These are phyloP conservation scores for Fusarium virguliforme DNA, from an alignment of 2,329 filamentous ascomycete species.

Conservation along the genomic window DNA sequence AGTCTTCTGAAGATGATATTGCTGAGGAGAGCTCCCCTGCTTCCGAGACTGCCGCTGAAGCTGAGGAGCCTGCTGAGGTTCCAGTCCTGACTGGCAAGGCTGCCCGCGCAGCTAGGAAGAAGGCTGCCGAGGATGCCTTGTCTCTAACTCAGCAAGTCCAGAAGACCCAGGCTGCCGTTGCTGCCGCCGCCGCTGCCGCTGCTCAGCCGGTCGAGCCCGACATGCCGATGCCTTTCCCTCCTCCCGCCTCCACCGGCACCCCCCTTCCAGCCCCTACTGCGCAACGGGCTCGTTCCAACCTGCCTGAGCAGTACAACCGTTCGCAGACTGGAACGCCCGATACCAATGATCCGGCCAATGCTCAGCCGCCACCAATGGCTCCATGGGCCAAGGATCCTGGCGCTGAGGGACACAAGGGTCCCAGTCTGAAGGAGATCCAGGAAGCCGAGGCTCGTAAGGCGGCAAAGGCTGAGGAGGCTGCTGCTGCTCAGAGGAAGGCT, in stretches of 20 bases:
- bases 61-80: constrained; percentile 33
- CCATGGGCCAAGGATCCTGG: constrained; percentile 95
- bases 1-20: constrained; percentile 56
- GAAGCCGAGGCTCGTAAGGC: constrained; percentile 95
- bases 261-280: constrained; percentile 91
- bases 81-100: constrained; percentile 45
- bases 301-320: constrained; percentile 81
- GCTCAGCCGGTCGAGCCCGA: constrained; percentile 69
- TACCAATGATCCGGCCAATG: constrained; percentile 57
- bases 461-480: constrained; percentile 87
- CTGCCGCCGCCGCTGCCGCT: constrained; percentile 50
- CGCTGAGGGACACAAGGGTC: constrained; percentile 80
- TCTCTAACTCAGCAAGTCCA: constrained; percentile 89
- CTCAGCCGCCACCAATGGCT: constrained; percentile 80
- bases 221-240: constrained; percentile 83
- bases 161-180: constrained; percentile 73
- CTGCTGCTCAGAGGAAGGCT: constrained; percentile 82
- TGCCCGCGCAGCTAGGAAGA: constrained; percentile 54
- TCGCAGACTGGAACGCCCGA: constrained; percentile 87
- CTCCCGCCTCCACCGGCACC: constrained; percentile 76
- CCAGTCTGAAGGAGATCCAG: constrained; percentile 96
- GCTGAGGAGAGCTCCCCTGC: constrained; percentile 36
- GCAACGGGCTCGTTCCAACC: constrained; percentile 85
- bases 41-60: constrained; percentile 29
- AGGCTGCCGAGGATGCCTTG: constrained; percentile 61